phyloP scores from a whole-genome alignment of 2,329 filamentous ascomycete genomes.

The Colletotrichum lindemuthianum region DNA sequence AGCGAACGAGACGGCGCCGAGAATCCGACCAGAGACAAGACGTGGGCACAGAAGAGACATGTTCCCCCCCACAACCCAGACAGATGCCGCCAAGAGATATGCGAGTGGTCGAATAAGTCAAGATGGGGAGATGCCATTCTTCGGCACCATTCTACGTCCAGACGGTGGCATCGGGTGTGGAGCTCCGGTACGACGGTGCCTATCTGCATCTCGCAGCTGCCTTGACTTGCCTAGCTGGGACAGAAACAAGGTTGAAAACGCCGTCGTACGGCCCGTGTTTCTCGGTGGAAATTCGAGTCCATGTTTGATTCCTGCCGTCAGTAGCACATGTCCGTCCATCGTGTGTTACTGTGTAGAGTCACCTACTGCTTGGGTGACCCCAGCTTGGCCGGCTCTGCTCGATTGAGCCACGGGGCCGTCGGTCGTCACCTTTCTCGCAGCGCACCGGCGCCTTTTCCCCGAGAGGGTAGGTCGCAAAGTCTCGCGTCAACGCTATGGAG shows the following conservation, averaged over 20 bases:
- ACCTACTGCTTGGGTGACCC: slow-evolving; percentile 13
- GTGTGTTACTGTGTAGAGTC: slow-evolving; percentile 4
- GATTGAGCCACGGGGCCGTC: slow-evolving; percentile 1
- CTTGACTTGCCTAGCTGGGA: slow-evolving; percentile 31
- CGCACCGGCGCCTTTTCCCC: slow-evolving; percentile 20
- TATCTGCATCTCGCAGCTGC: slow-evolving; percentile 31
- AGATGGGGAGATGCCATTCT: slow-evolving; percentile 11
- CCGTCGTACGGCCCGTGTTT: slow-evolving; percentile 28
- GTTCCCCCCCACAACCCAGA: slow-evolving; percentile 27
- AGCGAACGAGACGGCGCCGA: slow-evolving; percentile 23
- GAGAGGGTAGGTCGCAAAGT: slow-evolving; percentile 15
- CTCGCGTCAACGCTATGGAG: neutral
- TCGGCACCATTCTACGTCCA: slow-evolving; percentile 18
- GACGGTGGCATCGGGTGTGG: slow-evolving; percentile 28
- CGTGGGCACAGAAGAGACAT: neutral
- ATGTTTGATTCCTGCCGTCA: slow-evolving; percentile 10
- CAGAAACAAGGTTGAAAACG: slow-evolving; percentile 28
- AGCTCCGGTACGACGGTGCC: slow-evolving; percentile 30
- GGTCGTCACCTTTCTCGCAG: slow-evolving; percentile 19
- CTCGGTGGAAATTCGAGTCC: slow-evolving; percentile 18
- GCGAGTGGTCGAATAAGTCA: neutral
- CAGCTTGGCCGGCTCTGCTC: slow-evolving; percentile 12
- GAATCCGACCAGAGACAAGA: slow-evolving; percentile 5
- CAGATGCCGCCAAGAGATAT: neutral
- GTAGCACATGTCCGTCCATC: slow-evolving; percentile 6